Evolutionary conservation across 2,329 filamentous ascomycete species (phyloP).

Genomic region (Akanthomyces lecanii): DNA sequence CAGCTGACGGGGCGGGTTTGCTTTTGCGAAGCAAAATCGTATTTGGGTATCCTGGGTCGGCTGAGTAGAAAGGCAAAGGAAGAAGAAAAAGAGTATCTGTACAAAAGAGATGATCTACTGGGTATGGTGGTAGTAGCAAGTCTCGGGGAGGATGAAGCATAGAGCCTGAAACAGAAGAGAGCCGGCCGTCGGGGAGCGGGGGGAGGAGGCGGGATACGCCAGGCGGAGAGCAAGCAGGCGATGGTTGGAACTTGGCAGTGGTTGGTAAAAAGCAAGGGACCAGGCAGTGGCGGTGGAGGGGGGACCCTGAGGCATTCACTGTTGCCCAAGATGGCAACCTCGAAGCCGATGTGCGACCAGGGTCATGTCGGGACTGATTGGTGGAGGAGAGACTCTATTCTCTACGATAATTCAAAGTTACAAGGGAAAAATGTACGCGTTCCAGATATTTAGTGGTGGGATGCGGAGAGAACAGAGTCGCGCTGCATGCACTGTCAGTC

Average conservation of each 20-base stretch:
- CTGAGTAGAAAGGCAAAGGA: not conserved
- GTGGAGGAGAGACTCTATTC: too few species aligned
- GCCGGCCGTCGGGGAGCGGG: not conserved
- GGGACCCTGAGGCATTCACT: not conserved
- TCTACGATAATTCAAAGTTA: too few species aligned
- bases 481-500: not conserved
- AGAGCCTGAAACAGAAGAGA: slow-evolving; percentile 4
- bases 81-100: not conserved
- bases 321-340: not conserved
- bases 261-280: not conserved
- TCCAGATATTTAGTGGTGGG: not conserved
- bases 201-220: slow-evolving; percentile 1
- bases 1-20: slow-evolving; percentile 1
- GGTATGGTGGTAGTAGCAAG: slow-evolving; percentile 3
- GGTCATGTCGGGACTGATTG: not conserved
- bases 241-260: slow-evolving; percentile 5
- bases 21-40: slow-evolving; percentile 5
- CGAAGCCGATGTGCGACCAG: not conserved
- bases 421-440: not conserved
- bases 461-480: not conserved
- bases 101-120: slow-evolving; percentile 6
- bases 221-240: slow-evolving; percentile 5
- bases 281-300: not conserved
- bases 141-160: not conserved
- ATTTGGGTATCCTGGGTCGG: slow-evolving; percentile 3